Evolutionary conservation across 2,329 filamentous ascomycete genomes (phyloP).

Genomic region (Hymenotorrendiella dingleyae): DNA sequence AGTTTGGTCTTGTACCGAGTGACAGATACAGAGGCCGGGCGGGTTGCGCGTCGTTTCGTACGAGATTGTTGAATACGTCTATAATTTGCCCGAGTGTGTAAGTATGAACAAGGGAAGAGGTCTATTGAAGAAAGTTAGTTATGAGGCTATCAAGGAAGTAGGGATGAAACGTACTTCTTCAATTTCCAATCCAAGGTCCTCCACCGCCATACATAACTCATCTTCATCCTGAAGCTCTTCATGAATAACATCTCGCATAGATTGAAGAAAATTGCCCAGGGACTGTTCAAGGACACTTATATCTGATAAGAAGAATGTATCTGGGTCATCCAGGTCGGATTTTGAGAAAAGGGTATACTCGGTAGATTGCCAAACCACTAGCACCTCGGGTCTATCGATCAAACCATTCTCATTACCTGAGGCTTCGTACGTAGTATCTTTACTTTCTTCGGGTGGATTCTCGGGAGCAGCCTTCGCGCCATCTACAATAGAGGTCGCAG

Average conservation of each 20-base stretch:
- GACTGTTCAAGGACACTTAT: conserved; percentile 45
- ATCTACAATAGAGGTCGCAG: no score
- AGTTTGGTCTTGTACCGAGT: conserved; percentile 47
- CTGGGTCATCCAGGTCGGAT: conserved; percentile 43
- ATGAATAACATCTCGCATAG: conserved; percentile 48
- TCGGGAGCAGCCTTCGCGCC: no score
- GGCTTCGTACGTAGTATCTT: no score
- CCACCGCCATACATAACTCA: conserved; percentile 50
- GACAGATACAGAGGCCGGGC: conserved; percentile 53
- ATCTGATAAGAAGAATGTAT: conserved; percentile 52
- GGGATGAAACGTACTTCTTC: conserved; percentile 44
- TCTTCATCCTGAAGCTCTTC: conserved; percentile 50
- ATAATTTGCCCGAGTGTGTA: conserved; percentile 51
- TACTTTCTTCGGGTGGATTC: no score
- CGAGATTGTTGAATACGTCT: conserved; percentile 51
- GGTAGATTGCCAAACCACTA: conserved; percentile 47
- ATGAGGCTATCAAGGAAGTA: background rate
- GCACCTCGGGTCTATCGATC: conserved; percentile 35
- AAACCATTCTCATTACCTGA: no score
- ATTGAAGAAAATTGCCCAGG: conserved; percentile 49
- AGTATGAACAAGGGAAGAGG: conserved; percentile 41
- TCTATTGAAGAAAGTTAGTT: conserved; percentile 31
- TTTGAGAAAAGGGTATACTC: conserved; percentile 56
- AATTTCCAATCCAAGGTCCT: conserved; percentile 48
- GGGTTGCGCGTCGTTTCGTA: conserved; percentile 50